Evolutionary conservation across 306 rosid species (phyloP).

Genomic region (Morella rubra): DNA sequence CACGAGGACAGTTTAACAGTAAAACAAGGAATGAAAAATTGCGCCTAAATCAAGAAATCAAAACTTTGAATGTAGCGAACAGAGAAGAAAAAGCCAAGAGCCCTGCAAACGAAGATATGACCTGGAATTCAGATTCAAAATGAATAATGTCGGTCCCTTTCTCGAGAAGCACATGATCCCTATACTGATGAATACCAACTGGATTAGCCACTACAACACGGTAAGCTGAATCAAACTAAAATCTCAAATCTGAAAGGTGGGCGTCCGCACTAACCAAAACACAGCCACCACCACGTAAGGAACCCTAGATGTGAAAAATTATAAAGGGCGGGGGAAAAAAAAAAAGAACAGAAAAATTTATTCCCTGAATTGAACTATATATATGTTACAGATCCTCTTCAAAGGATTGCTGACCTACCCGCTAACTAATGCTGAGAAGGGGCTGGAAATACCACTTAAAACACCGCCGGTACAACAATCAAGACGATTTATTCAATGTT

Average conservation of each 20-base stretch:
- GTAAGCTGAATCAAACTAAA: conserved; percentile 66
- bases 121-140: conserved; percentile 40
- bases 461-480: conserved; percentile 61
- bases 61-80: not conserved
- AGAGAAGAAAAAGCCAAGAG: not conserved
- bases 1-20: too few relatives aligned
- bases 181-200: conserved; percentile 55
- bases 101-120: conserved; percentile 22
- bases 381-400: conserved; percentile 86
- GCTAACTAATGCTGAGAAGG: conserved; percentile 59
- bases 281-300: conserved; percentile 77
- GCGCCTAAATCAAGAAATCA: not conserved
- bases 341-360: conserved; percentile 50
- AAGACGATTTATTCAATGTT: conserved; percentile 65
- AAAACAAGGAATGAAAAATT: too few relatives aligned
- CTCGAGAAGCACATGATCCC: conserved; percentile 50
- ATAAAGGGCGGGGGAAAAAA: conserved; percentile 29
- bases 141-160: conserved; percentile 50
- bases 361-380: conserved; percentile 94
- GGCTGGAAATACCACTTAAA: conserved; percentile 44
- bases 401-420: conserved; percentile 72
- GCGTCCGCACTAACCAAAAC: conserved; percentile 81
- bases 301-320: conserved; percentile 62
- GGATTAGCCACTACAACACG: conserved; percentile 65
- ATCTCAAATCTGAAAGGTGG: conserved; percentile 82